A percentile compares a stretch with the other conserved stretches of the same genome.
phyloP scores from a whole-genome alignment of 441 rosid species.

The Adansonia rubrostipa region DNA sequence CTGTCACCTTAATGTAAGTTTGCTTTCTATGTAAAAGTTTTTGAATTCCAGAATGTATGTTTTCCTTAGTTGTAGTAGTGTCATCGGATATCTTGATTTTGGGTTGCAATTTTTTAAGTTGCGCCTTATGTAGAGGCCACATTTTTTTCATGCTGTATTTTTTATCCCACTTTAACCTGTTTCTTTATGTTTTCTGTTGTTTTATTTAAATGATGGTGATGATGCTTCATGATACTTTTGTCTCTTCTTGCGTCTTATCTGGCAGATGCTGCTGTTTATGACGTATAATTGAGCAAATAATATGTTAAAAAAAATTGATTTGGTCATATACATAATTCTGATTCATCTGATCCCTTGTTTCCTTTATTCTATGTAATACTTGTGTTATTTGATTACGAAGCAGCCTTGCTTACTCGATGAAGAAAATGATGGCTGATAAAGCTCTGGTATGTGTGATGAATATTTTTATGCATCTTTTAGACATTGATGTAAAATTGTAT shows the following conservation, averaged over 20 bases:
- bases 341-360: not conserved
- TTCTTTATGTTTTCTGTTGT: not conserved
- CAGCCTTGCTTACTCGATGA: constrained; percentile 99
- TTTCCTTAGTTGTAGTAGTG: not conserved
- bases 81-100: not conserved
- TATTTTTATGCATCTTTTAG: not conserved
- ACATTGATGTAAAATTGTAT: not conserved
- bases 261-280: not conserved
- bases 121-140: not conserved
- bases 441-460: constrained; percentile 71
- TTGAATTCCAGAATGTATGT: not conserved
- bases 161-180: not conserved
- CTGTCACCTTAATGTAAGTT: constrained; percentile 94
- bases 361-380: constrained; percentile 2
- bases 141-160: not conserved
- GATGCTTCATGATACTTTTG: not conserved
- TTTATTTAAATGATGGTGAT: not conserved
- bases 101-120: not conserved
- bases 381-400: constrained; percentile 13
- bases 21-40: constrained; percentile 12
- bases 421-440: constrained; percentile 98
- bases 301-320: not conserved
- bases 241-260: not conserved
- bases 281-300: not conserved
- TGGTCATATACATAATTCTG: not conserved